phyloP scores from a whole-genome alignment of 805 yeast genomes.

The Candida nemodendra region DNA sequence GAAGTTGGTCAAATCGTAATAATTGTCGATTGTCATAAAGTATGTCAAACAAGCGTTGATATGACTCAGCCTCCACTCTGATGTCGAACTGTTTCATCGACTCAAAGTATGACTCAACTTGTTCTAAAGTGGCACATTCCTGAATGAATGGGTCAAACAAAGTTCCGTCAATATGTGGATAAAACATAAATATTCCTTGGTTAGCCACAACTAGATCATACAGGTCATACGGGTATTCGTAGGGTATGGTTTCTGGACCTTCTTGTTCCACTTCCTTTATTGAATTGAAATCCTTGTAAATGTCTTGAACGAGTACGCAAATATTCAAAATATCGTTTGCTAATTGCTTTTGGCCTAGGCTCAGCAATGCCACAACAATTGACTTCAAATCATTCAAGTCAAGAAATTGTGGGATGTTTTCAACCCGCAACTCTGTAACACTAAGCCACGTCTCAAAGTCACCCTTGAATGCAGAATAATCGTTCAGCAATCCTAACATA shows the following conservation, averaged over 20 bases:
- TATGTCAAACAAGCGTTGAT: conserved; percentile 6
- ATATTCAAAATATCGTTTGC: conserved; percentile 23
- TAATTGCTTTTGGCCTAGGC: conserved; percentile 11
- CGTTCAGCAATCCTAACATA: conserved; percentile 17
- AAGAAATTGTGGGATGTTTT: conserved; percentile 12
- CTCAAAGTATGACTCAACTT: conserved; percentile 8
- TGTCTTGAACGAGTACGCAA: conserved; percentile 16
- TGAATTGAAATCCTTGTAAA: conserved; percentile 11
- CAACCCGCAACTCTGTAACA: conserved; percentile 21
- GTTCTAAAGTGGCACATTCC: conserved; percentile 5
- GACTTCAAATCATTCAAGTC: conserved; percentile 14
- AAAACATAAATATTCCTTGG: conserved; percentile 20
- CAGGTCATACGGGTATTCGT: conserved; percentile 23
- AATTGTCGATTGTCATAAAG: conserved; percentile 4
- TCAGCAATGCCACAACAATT: conserved; percentile 16
- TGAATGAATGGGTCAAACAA: conserved; percentile 19
- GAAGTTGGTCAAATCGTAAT: conserved; percentile 14
- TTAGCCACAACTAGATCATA: conserved; percentile 22
- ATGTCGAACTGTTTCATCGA: conserved; percentile 8
- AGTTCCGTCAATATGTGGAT: conserved; percentile 19
- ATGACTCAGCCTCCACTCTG: conserved; percentile 4
- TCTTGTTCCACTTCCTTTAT: conserved; percentile 13
- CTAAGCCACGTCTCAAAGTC: conserved; percentile 20
- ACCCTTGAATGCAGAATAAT: conserved; percentile 9
- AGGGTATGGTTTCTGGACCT: conserved; percentile 11